Conservation (phyloP, 306 rosid genomes). For the Alnus rubra region DNA sequence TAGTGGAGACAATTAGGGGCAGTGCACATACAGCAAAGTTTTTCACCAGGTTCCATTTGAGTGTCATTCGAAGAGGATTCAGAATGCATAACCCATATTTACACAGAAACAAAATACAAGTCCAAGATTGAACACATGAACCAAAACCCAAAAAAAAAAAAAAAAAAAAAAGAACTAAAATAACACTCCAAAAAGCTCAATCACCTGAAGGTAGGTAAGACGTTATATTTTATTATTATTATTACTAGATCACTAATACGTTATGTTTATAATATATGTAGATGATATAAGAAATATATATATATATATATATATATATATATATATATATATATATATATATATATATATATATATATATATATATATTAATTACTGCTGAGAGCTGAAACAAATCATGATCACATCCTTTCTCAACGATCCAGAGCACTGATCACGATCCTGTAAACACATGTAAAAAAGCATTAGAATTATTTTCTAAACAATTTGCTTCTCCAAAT, state of each 20-base stretch:
- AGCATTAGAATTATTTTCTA: not conserved
- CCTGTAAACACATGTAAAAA: slow-evolving; percentile 50
- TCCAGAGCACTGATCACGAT: slow-evolving; percentile 66
- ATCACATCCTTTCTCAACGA: slow-evolving; percentile 53
- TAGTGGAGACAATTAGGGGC: not conserved
- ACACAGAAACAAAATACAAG: slow-evolving; percentile 27
- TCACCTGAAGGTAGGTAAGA: not conserved
- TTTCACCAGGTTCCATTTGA: slow-evolving; percentile 28
- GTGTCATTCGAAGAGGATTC: slow-evolving; percentile 27
- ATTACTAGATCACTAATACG: no score
- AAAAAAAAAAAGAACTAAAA: not conserved
- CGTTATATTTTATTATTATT: no score
- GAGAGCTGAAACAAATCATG: slow-evolving; percentile 17
- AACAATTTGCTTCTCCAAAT: no score
- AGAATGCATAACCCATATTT: slow-evolving; percentile 36
- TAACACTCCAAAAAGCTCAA: not conserved
- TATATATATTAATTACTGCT: not conserved
- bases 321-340: no score
- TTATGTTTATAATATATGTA: no score
- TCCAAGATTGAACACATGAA: not conserved
- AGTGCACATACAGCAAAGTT: not conserved
- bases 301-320: no score
- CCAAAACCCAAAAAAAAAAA: not conserved
- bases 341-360: no score
- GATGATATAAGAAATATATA: no score